Conservation (phyloP, 495 filamentous ascomycete species). For the Sporormia fimetaria region DNA sequence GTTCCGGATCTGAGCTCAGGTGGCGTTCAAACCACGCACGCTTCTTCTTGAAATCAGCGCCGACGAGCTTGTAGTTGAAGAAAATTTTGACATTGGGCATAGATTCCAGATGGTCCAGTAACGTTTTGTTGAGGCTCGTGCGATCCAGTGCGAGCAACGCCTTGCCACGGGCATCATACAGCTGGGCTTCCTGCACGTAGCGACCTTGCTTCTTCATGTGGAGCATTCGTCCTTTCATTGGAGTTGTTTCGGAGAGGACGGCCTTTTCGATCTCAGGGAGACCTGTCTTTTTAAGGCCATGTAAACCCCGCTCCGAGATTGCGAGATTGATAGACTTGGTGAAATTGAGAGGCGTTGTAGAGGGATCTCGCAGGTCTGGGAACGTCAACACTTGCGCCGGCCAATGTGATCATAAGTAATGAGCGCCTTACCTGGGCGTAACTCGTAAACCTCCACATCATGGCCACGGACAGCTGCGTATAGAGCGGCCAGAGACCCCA, state of each 20-base stretch:
- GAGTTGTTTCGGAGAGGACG: slow-evolving; percentile 66
- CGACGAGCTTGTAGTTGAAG: slow-evolving; percentile 85
- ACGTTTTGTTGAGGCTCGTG: slow-evolving; percentile 66
- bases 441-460: slow-evolving; percentile 87
- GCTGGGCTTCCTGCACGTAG: slow-evolving; percentile 66
- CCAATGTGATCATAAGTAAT: slow-evolving; percentile 16
- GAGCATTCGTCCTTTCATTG: slow-evolving; percentile 97
- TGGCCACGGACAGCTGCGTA: slow-evolving; percentile 82
- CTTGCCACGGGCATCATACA: slow-evolving; percentile 81
- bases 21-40: slow-evolving; percentile 76
- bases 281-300: slow-evolving; percentile 59
- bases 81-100: slow-evolving; percentile 79
- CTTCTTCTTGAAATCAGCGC: slow-evolving; percentile 65
- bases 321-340: slow-evolving; percentile 97
- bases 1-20: slow-evolving; percentile 15
- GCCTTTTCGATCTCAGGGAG: slow-evolving; percentile 55
- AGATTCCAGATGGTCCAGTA: slow-evolving; percentile 73
- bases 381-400: too few relatives aligned
- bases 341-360: slow-evolving; percentile 83
- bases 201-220: slow-evolving; percentile 58
- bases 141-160: slow-evolving; percentile 69
- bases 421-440: slow-evolving; percentile 58
- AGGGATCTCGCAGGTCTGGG: slow-evolving; percentile 72
- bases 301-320: slow-evolving; percentile 87
- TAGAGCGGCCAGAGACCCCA: slow-evolving; percentile 80